A percentile compares a stretch with the other conserved stretches of the same genome.
These are phyloP conservation scores for Osmanthus fragrans DNA, from an alignment of 257 asterid species.

Conservation along the genomic window DNA sequence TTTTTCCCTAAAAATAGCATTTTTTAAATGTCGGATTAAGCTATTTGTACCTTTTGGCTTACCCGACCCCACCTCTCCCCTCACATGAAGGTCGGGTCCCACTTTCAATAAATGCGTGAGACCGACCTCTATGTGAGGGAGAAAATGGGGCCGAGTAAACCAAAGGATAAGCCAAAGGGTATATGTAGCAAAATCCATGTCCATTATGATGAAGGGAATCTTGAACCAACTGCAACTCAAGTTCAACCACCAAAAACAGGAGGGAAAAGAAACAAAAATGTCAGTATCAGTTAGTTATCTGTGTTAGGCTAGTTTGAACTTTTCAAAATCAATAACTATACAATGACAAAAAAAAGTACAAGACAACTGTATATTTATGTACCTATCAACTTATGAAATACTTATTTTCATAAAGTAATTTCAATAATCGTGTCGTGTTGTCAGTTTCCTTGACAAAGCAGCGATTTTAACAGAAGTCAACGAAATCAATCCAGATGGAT, in stretches of 20 bases:
- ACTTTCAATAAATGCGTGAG: too few relatives aligned
- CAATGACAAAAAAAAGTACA: neutral
- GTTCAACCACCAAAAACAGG: neutral
- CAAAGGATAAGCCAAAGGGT: too few relatives aligned
- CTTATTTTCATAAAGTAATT: neutral
- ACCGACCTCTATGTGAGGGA: too few relatives aligned
- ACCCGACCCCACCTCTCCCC: too few relatives aligned
- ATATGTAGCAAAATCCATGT: too few relatives aligned
- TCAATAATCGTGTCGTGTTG: neutral
- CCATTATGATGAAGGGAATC: neutral
- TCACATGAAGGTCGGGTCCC: too few relatives aligned
- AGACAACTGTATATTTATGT: too few relatives aligned
- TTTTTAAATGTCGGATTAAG: too few relatives aligned
- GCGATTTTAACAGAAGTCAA: conserved; percentile 58
- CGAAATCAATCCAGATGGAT: conserved; percentile 50
- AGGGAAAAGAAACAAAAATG: neutral
- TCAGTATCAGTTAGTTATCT: neutral
- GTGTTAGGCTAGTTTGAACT: neutral
- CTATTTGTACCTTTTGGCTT: too few relatives aligned
- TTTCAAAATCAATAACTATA: neutral
- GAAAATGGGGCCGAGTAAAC: too few relatives aligned
- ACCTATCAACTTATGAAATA: neutral
- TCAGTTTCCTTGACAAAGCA: conserved; percentile 70
- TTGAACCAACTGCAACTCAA: neutral
- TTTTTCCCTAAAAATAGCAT: neutral